phyloP scores from a whole-genome alignment of 1,284 basidiomycete species.

The Tilletia horrida region DNA sequence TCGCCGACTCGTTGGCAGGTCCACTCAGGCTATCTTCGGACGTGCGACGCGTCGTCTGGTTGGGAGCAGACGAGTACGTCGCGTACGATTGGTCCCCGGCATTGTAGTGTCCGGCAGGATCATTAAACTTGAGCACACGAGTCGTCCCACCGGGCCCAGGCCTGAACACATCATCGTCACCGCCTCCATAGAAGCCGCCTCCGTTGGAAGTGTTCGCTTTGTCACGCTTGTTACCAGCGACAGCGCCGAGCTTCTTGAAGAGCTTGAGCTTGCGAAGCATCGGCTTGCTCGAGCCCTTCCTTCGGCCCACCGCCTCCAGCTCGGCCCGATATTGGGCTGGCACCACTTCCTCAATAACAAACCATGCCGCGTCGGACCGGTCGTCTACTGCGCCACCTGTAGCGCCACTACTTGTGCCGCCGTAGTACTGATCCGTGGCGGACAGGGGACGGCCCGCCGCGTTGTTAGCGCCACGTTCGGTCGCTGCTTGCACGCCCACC shows the following conservation, averaged over 20 bases:
- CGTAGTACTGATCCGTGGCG: too few relatives aligned
- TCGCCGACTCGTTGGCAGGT: neutral
- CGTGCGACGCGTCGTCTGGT: neutral
- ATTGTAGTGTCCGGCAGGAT: slow-evolving; percentile 17
- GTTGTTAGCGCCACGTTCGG: too few relatives aligned
- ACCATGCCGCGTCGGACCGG: slow-evolving; percentile 48
- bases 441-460: too few relatives aligned
- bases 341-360: slow-evolving; percentile 50
- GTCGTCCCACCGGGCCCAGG: slow-evolving; percentile 39
- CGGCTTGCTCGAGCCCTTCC: slow-evolving; percentile 33
- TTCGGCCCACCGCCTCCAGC: slow-evolving; percentile 33
- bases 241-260: slow-evolving; percentile 36
- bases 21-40: slow-evolving; percentile 10
- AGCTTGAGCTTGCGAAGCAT: slow-evolving; percentile 51
- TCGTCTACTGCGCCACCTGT: slow-evolving; percentile 18
- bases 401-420: neutral
- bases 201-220: slow-evolving; percentile 17
- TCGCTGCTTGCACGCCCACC: slow-evolving; percentile 23
- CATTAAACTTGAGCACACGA: slow-evolving; percentile 35
- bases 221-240: slow-evolving; percentile 15
- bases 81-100: neutral
- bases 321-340: slow-evolving; percentile 46
- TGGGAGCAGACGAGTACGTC: neutral
- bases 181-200: slow-evolving; percentile 18
- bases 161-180: slow-evolving; percentile 33